Evolutionary conservation across 2,329 filamentous ascomycete genomes (phyloP).

Genomic region (Fusarium sp.): DNA sequence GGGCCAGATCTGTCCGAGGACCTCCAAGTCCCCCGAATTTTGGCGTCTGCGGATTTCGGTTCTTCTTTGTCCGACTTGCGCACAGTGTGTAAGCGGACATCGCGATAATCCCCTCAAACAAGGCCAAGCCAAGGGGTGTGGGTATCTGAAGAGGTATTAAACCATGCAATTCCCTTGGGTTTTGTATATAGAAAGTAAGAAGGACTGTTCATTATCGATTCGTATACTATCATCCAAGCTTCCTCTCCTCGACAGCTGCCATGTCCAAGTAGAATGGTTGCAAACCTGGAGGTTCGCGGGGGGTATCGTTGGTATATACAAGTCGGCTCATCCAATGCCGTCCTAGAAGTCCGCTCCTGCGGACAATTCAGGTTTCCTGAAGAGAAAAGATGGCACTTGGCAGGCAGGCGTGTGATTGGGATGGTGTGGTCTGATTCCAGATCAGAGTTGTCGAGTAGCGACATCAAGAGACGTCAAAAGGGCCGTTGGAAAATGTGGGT

Average conservation of each 20-base stretch:
- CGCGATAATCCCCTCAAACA: neutral
- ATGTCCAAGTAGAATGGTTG: neutral
- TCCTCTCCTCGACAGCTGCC: neutral
- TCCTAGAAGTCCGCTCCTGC: neutral
- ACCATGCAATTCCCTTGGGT: neutral
- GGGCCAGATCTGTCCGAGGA: constrained; percentile 32
- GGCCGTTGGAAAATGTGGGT: neutral
- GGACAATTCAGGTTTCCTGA: neutral
- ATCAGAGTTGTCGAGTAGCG: neutral
- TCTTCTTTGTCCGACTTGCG: constrained; percentile 21
- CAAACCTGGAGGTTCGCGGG: neutral
- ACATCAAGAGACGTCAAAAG: neutral
- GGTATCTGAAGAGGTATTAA: neutral
- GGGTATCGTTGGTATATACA: constrained; percentile 21
- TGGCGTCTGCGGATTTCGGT: constrained; percentile 26
- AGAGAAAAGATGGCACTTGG: neutral
- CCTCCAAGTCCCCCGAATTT: constrained; percentile 35
- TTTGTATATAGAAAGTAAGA: neutral
- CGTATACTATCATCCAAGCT: neutral
- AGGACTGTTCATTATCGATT: constrained; percentile 11
- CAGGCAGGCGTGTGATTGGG: neutral
- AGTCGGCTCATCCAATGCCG: neutral
- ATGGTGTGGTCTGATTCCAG: neutral
- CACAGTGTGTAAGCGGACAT: neutral
- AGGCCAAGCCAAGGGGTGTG: neutral